phyloP scores from a whole-genome alignment of 768 basidiomycete species.

The Phlegmacium glaucopus region DNA sequence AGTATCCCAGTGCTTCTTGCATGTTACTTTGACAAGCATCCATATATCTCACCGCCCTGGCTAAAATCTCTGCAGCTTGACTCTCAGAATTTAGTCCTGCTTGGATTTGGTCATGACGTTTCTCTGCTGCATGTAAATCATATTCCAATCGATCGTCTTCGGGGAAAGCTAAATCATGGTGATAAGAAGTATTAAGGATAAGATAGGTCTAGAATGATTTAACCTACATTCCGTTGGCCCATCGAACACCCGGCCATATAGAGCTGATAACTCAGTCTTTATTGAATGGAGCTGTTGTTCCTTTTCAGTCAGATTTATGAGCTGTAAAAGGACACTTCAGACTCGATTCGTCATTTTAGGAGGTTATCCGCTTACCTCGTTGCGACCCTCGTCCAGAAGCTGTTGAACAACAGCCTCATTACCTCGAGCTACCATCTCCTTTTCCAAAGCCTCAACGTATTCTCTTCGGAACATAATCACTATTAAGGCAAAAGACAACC shows the following conservation, averaged over 20 bases:
- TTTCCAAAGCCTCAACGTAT: constrained; percentile 42
- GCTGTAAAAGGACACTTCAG: constrained; percentile 16
- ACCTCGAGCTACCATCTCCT: constrained; percentile 36
- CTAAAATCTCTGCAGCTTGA: constrained; percentile 35
- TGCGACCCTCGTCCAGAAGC: constrained; percentile 32
- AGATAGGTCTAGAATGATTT: background rate
- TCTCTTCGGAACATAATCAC: constrained; percentile 26
- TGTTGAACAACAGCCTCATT: constrained; percentile 26
- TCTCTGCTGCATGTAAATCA: constrained; percentile 28
- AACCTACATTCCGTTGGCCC: constrained; percentile 38
- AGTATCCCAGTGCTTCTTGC: constrained; percentile 35
- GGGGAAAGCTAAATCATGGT: constrained; percentile 32
- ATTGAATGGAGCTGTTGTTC: constrained; percentile 22
- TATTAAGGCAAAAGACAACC: background rate
- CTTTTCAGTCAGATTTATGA: constrained; percentile 32
- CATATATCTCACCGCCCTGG: constrained; percentile 34
- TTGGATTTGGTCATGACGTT: constrained; percentile 33
- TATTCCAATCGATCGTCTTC: constrained; percentile 44
- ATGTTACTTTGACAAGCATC: constrained; percentile 27
- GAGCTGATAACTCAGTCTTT: constrained; percentile 32
- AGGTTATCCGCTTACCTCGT: constrained; percentile 27
- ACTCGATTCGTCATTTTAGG: background rate
- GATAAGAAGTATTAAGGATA: background rate
- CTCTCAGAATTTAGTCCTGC: constrained; percentile 34
- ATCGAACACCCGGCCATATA: constrained; percentile 41